Percentiles rank a stretch among this genome's conserved stretches.
phyloP scores from a whole-genome alignment of 345 rosid genomes.

The Citrus sp. region DNA sequence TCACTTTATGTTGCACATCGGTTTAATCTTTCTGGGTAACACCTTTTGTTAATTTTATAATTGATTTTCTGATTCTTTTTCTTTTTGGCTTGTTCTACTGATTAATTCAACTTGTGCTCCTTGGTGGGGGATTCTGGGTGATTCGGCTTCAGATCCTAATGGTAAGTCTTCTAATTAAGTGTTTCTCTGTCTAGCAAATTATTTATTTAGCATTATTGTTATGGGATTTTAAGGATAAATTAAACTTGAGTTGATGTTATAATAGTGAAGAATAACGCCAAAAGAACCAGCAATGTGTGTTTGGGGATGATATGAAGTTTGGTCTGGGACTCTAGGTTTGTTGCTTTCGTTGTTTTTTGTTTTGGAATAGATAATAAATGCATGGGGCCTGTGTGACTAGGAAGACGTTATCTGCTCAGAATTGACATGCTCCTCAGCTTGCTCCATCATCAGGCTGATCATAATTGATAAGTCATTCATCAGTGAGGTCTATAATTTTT shows the following conservation, averaged over 20 bases:
- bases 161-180: constrained; percentile 42
- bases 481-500: too few relatives aligned
- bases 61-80: not conserved
- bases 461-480: too few relatives aligned
- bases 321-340: not conserved
- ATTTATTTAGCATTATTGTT: not conserved
- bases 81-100: constrained; percentile 16
- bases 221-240: not conserved
- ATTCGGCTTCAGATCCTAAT: constrained; percentile 73
- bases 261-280: not conserved
- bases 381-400: not conserved
- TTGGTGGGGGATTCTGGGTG: constrained; percentile 20
- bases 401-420: not conserved
- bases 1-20: not conserved
- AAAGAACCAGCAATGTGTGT: not conserved
- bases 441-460: not conserved
- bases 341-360: not conserved
- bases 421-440: not conserved
- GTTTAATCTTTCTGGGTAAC: not conserved
- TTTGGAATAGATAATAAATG: not conserved
- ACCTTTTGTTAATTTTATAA: not conserved
- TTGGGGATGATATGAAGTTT: not conserved
- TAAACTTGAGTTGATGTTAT: not conserved
- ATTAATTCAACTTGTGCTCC: constrained; percentile 1
- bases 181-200: not conserved